Evolutionary conservation across 768 basidiomycete genomes (phyloP).

Genomic region (Chalciporus sphaerocephalus): DNA sequence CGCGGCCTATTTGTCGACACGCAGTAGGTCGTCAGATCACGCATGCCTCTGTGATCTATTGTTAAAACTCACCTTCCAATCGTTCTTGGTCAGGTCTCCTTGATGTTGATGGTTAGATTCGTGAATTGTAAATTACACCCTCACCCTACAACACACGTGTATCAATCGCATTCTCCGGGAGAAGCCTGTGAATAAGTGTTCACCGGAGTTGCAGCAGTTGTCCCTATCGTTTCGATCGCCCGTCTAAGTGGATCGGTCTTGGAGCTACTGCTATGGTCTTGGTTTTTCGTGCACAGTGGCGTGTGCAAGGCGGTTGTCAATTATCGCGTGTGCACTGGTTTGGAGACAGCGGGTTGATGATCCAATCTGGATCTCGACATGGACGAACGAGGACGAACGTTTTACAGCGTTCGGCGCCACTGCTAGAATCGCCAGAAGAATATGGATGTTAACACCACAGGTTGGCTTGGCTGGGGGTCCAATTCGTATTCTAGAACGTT

Average conservation of each 20-base stretch:
- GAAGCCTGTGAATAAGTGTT: too few relatives aligned
- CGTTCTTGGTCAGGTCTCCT: background rate
- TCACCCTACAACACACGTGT: conserved; percentile 13
- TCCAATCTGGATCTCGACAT: conserved; percentile 3
- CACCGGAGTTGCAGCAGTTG: background rate
- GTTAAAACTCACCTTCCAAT: conserved; percentile 8
- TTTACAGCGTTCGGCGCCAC: background rate
- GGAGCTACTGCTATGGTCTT: conserved; percentile 7
- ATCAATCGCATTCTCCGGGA: conserved; percentile 6
- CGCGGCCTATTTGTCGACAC: background rate
- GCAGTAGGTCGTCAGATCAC: background rate
- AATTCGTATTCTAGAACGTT: background rate
- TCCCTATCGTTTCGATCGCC: background rate
- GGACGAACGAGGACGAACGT: too few relatives aligned
- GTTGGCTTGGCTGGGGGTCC: too few relatives aligned
- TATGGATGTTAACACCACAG: background rate
- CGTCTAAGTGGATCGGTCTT: conserved; percentile 1
- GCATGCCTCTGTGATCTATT: conserved; percentile 5
- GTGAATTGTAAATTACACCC: background rate
- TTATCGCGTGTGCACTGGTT: background rate
- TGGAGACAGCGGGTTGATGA: background rate
- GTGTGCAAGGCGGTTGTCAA: background rate
- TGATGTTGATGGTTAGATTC: background rate
- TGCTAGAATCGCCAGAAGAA: background rate
- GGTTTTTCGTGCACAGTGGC: background rate